Percentiles rank a stretch among this genome's conserved stretches.
Conservation (phyloP, 202 grass and related monocot genomes). For the Panicum virgatum region DNA sequence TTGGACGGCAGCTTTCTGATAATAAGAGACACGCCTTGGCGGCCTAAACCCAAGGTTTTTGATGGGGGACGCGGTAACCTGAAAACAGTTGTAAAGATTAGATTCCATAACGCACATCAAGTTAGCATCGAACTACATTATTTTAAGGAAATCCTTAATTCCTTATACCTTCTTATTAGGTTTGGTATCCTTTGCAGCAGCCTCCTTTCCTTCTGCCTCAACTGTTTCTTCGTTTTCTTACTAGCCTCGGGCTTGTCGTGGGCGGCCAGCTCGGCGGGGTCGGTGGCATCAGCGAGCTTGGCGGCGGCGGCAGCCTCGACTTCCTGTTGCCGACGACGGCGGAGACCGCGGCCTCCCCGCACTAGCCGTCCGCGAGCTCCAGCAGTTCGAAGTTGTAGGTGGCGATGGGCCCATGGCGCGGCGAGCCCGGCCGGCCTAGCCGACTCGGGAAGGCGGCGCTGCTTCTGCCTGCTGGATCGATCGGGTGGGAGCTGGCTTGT, state of each 20-base stretch:
- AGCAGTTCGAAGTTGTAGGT: conserved; percentile 37
- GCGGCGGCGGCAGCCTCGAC: not conserved
- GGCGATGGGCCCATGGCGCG: not conserved
- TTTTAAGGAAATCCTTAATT: not conserved
- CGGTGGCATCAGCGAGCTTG: not conserved
- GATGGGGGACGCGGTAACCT: not conserved
- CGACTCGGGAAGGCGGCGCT: not conserved
- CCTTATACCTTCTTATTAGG: conserved; percentile 28
- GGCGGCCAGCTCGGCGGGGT: not conserved
- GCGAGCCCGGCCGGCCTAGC: not conserved
- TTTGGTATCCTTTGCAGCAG: conserved; percentile 25
- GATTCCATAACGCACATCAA: not conserved
- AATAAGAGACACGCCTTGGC: not conserved
- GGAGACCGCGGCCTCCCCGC: conserved; percentile 28
- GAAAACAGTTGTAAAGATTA: not conserved
- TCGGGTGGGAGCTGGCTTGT: too few relatives aligned
- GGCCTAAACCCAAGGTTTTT: not conserved
- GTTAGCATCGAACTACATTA: not conserved
- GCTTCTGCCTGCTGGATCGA: too few relatives aligned
- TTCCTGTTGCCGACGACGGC: not conserved
- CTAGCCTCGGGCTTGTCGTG: not conserved
- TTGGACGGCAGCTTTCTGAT: not conserved
- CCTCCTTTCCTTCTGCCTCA: not conserved
- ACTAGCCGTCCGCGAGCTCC: conserved; percentile 10
- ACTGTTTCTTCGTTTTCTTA: conserved; percentile 4